Evolutionary conservation across 1,139 yeast species (phyloP), one percentile per base, ranked within the genome.

Genomic region (Wickerhamomyces sp.): DNA sequence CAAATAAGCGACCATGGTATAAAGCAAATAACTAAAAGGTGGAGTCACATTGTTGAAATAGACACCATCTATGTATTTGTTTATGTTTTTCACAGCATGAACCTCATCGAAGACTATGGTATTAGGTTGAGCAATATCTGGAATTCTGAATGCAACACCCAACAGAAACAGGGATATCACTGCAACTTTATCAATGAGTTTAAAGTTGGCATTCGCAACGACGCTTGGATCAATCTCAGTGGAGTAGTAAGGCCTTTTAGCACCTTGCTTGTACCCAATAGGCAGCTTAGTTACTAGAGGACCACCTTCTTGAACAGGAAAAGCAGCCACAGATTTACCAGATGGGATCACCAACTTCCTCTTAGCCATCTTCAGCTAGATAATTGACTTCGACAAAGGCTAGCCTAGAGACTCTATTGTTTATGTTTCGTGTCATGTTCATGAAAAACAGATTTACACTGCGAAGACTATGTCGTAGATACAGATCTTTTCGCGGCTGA

Each of bases 51-150:
- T 83, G 14, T 78, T 52, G 49, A 75, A 79, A 45, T 74, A 80
- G 28, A 70, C 66, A n/a, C 87, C 85, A 27, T 62, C 62, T 42
- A 68, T 59, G 61, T 83, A 86, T 40, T 72, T 68, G 38, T 76
- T 69, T 33, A 91, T 79, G 54, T 76, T 77, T 5, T 78, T 78
- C 11, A 89, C 85, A 39, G 78, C 75, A 52, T 78, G 84, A 17
- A 72, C 75, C 51, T 81, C 88, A 50, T 76, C 83, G 47, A 70
- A 72, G 6, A 78, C 74, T 15, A 75, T 72, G 54, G 68, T 26
- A 54, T 65, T 37, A 58, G 75, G 51, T 57, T 69, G 38, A 56
- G 63, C 13, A 54, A 72, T 21, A 59, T 69, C 23, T 59, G 55
- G 33, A 20, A 61, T 49, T 35, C 71, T 49, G 3, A 45, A 15